Percentiles rank a stretch among this genome's conserved stretches.
Evolutionary conservation across 2,329 filamentous ascomycete genomes (phyloP).

Genomic region (Zymoseptoria ardabiliae): DNA sequence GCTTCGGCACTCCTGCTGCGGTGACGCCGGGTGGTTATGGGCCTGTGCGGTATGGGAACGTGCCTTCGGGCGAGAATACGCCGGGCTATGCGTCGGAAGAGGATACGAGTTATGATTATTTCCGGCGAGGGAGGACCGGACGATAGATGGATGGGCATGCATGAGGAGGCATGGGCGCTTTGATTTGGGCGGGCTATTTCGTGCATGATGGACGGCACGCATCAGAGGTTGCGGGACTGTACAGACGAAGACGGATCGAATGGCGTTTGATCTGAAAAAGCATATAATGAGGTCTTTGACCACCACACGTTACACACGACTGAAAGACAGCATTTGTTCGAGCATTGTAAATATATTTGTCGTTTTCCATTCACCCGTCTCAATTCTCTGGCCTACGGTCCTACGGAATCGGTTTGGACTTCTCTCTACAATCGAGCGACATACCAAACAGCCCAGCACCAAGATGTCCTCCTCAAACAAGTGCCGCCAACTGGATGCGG

Average conservation of each 20-base stretch:
- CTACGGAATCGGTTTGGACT: too few species aligned
- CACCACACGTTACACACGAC: background rate
- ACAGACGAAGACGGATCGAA: background rate
- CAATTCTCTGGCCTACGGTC: too few species aligned
- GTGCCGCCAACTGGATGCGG: background rate
- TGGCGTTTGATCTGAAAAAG: background rate
- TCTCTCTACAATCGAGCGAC: background rate
- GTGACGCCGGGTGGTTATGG: constrained; percentile 23
- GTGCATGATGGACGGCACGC: background rate
- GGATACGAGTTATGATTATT: constrained; percentile 36
- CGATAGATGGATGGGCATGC: constrained; percentile 1
- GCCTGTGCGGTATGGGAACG: constrained; percentile 19
- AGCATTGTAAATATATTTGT: background rate
- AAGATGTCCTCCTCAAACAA: background rate
- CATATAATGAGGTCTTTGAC: background rate
- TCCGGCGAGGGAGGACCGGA: constrained; percentile 25
- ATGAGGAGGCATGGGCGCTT: background rate
- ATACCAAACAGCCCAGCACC: background rate
- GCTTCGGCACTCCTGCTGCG: constrained; percentile 9
- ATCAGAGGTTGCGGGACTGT: background rate
- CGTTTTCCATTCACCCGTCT: too few species aligned
- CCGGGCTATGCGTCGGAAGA: constrained; percentile 22
- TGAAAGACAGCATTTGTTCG: background rate
- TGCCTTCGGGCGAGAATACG: constrained; percentile 18
- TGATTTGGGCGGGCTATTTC: background rate